Evolutionary conservation across 805 yeast genomes (phyloP).

Genomic region (Nakazawaea ambrosiae): DNA sequence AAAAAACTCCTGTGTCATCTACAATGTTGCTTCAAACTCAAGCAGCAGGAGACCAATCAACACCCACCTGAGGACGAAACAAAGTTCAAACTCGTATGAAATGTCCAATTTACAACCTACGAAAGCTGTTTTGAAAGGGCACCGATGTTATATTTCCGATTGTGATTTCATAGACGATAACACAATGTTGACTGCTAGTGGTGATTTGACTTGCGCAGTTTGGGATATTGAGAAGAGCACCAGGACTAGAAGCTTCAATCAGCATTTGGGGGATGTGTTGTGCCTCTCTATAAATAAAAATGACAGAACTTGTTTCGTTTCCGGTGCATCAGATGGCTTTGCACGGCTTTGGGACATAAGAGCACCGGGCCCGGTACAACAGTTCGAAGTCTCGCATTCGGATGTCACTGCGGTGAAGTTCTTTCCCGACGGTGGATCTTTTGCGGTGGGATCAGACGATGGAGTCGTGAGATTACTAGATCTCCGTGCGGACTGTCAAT

Average conservation of each 20-base stretch:
- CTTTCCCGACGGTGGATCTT: slow-evolving; percentile 65
- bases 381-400: slow-evolving; percentile 42
- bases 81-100: background rate
- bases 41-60: too few relatives aligned
- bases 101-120: background rate
- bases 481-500: slow-evolving; percentile 65
- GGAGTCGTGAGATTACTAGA: slow-evolving; percentile 67
- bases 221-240: slow-evolving; percentile 74
- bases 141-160: slow-evolving; percentile 74
- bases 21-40: slow-evolving; percentile 32
- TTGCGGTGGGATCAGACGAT: slow-evolving; percentile 76
- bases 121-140: slow-evolving; percentile 57
- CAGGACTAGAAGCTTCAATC: slow-evolving; percentile 45
- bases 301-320: slow-evolving; percentile 34
- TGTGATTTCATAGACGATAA: slow-evolving; percentile 57
- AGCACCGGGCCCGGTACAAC: slow-evolving; percentile 30
- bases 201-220: slow-evolving; percentile 70
- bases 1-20: slow-evolving; percentile 71
- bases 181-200: slow-evolving; percentile 62
- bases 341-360: slow-evolving; percentile 63
- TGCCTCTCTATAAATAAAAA: slow-evolving; percentile 29
- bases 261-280: slow-evolving; percentile 69
- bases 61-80: background rate
- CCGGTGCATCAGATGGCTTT: slow-evolving; percentile 65
- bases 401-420: slow-evolving; percentile 61